These are phyloP conservation scores for Nicotiana paniculata DNA, from an alignment of 257 asterid species.

Conservation along the genomic window DNA sequence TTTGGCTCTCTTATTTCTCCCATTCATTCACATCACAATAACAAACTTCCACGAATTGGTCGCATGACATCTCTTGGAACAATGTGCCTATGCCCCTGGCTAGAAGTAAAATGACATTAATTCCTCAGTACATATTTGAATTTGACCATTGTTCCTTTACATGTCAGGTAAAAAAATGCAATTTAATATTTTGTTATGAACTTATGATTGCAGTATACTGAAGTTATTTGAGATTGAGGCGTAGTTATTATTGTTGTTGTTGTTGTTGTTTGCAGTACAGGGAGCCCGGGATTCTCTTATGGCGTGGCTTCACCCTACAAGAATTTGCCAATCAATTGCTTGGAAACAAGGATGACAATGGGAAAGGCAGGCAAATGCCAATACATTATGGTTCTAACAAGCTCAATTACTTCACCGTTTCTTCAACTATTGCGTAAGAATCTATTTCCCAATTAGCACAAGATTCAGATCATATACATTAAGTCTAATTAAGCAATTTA, in stretches of 20 bases:
- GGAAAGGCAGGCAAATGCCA: conserved; percentile 98
- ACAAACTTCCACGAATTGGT: too few relatives aligned
- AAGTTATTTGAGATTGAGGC: too few relatives aligned
- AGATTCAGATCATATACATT: background rate
- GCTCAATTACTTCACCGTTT: conserved; percentile 59
- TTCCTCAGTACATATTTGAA: too few relatives aligned
- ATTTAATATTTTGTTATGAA: background rate
- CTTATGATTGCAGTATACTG: too few relatives aligned
- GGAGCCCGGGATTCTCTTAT: conserved; percentile 76
- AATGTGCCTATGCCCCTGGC: too few relatives aligned
- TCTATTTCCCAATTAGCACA: background rate
- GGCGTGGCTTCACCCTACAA: conserved; percentile 85
- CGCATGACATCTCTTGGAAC: too few relatives aligned
- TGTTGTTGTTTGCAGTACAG: conserved; percentile 38
- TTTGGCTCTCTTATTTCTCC: background rate
- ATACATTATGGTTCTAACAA: conserved; percentile 82
- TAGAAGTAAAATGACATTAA: too few relatives aligned
- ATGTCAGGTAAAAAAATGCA: background rate
- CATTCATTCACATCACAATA: background rate
- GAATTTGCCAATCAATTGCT: conserved; percentile 70
- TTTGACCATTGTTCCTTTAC: background rate
- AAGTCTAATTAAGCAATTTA: too few relatives aligned
- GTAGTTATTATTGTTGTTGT: too few relatives aligned
- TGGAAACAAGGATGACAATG: conserved; percentile 57
- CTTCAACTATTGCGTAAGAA: conserved; percentile 82